These are phyloP conservation scores for Cyberlindnera saturnus DNA, from an alignment of 805 yeast species.

Conservation along the genomic window DNA sequence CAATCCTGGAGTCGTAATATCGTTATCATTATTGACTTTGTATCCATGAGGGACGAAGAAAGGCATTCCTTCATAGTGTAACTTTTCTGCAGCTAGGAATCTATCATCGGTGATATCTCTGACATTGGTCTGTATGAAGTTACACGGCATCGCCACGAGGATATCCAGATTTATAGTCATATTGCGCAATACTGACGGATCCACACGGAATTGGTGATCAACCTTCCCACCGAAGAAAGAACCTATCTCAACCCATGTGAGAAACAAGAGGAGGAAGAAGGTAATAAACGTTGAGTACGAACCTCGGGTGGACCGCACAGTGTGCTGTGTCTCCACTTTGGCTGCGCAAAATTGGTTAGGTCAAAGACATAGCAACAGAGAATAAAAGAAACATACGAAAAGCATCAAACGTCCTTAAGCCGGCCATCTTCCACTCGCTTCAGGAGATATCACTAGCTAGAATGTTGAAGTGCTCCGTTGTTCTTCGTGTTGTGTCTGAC, in stretches of 20 bases:
- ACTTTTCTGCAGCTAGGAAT: conserved; percentile 67
- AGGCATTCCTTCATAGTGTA: conserved; percentile 61
- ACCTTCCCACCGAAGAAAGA: conserved; percentile 77
- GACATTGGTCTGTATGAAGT: conserved; percentile 65
- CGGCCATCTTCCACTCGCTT: background rate
- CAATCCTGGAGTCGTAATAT: conserved; percentile 52
- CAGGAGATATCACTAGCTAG: no score
- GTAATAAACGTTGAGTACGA: conserved; percentile 66
- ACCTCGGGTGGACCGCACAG: conserved; percentile 71
- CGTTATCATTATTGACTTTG: conserved; percentile 38
- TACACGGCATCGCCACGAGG: conserved; percentile 80
- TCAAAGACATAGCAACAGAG: background rate
- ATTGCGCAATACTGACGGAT: conserved; percentile 47
- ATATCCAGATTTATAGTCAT: conserved; percentile 74
- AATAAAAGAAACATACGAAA: conserved; percentile 43
- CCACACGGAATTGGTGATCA: conserved; percentile 75
- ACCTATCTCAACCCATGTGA: conserved; percentile 82
- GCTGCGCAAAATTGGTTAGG: conserved; percentile 31
- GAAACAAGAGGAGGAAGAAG: conserved; percentile 52
- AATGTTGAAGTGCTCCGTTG: no score
- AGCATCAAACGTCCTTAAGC: conserved; percentile 58
- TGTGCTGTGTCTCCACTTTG: conserved; percentile 62
- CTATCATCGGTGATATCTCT: conserved; percentile 74
- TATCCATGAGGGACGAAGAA: conserved; percentile 50
- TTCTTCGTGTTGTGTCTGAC: no score